phyloP scores from a whole-genome alignment of 202 grass and related monocot species.

The Dendrocalamus latiflorus region DNA sequence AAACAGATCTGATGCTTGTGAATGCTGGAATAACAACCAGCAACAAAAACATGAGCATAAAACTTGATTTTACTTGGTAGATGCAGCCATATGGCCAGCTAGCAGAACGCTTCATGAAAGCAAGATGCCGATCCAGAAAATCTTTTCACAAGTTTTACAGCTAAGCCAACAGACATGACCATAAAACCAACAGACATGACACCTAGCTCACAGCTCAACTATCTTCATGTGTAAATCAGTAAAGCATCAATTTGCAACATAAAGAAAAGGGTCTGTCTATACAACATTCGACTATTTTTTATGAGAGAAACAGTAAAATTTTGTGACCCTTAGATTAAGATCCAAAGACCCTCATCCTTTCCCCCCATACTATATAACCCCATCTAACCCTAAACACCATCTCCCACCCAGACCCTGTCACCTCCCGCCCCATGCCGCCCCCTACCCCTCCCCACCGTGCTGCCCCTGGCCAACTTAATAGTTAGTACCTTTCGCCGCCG shows the following conservation, averaged over 20 bases:
- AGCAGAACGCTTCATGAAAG: background rate
- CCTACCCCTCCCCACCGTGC: no score
- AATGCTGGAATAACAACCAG: background rate
- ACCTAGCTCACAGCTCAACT: slow-evolving; percentile 9
- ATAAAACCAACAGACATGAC: background rate
- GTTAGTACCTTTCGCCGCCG: no score
- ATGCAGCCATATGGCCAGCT: background rate
- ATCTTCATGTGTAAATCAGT: background rate
- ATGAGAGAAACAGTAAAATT: no score
- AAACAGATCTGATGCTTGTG: background rate
- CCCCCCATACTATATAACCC: no score
- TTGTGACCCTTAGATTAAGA: no score
- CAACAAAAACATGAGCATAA: background rate
- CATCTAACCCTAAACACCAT: no score
- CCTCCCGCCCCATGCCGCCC: no score
- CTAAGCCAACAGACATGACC: background rate
- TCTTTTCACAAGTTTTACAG: background rate
- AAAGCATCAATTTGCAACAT: background rate
- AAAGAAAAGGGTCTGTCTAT: background rate
- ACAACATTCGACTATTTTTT: no score
- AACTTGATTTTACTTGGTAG: background rate
- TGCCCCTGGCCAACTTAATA: no score
- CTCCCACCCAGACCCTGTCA: no score
- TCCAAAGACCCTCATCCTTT: no score
- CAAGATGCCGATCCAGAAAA: background rate